A percentile compares a stretch with the other conserved stretches of the same genome.
phyloP scores from a whole-genome alignment of 768 basidiomycete genomes.

The Termitomyces eurrhizus region DNA sequence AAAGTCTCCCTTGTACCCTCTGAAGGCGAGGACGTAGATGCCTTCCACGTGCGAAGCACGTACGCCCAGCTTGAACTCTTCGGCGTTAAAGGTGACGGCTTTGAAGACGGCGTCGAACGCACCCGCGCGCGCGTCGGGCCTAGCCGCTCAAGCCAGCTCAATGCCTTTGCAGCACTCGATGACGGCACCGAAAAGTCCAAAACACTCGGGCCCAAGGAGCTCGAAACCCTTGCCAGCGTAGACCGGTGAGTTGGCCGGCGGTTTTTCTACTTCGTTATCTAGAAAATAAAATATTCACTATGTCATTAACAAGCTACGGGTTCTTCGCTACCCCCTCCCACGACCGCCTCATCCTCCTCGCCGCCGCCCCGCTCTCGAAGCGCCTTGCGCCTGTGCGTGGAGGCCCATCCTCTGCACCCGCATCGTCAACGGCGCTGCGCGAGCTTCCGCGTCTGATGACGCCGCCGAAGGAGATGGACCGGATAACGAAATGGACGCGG shows the following conservation, averaged over 20 bases:
- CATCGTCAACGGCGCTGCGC: conserved; percentile 41
- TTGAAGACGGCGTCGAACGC: conserved; percentile 90
- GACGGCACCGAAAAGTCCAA: conserved; percentile 58
- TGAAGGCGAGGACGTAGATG: conserved; percentile 77
- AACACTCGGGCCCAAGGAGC: conserved; percentile 70
- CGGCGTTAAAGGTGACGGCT: conserved; percentile 95
- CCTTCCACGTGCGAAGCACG: conserved; percentile 79
- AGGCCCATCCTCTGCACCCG: conserved; percentile 41
- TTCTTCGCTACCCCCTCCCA: conserved; percentile 81
- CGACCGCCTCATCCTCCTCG: conserved; percentile 77
- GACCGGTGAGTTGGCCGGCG: conserved; percentile 64
- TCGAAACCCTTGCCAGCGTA: conserved; percentile 67
- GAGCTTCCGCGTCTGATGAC: conserved; percentile 45
- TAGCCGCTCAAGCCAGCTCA: conserved; percentile 55
- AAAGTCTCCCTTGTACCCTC: conserved; percentile 64
- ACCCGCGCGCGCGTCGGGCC: conserved; percentile 70
- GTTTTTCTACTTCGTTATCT: not conserved
- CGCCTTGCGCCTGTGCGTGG: conserved; percentile 44
- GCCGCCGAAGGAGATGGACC: conserved; percentile 59
- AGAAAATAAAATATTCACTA: conserved; percentile 9
- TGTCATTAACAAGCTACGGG: conserved; percentile 63
- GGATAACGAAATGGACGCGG: conserved; percentile 92
- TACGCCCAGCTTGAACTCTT: conserved; percentile 86
- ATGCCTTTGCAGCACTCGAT: conserved; percentile 51
- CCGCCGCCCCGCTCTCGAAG: conserved; percentile 57